phyloP scores from a whole-genome alignment of 306 rosid species.

The Herpetospermum pedunculosum region DNA sequence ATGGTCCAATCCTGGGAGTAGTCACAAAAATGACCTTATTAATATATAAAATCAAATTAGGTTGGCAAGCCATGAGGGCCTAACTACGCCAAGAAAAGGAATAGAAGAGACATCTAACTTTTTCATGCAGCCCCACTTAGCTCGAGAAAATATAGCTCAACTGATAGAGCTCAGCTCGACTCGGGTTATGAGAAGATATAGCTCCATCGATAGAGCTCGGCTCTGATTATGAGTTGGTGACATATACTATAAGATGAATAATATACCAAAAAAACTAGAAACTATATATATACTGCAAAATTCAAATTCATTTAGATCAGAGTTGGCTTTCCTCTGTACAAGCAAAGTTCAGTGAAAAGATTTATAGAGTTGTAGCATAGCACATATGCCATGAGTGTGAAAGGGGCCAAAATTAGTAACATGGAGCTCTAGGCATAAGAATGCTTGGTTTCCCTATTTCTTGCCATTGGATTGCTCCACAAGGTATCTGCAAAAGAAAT shows the following conservation, averaged over 20 bases:
- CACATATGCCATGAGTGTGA: background rate
- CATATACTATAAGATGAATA: too few species aligned
- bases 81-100: background rate
- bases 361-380: background rate
- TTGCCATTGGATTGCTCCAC: background rate
- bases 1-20: too few species aligned
- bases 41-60: too few species aligned
- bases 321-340: background rate
- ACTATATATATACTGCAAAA: background rate
- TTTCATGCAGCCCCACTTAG: background rate
- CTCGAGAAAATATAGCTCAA: background rate
- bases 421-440: background rate
- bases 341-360: background rate
- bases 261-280: background rate
- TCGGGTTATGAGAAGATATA: too few species aligned
- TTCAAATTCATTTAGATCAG: background rate
- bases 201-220: too few species aligned
- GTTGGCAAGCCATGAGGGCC: too few species aligned
- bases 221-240: too few species aligned
- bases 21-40: too few species aligned
- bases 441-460: background rate
- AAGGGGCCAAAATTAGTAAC: background rate
- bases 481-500: slow-evolving; percentile 1
- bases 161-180: background rate
- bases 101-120: background rate